Base-by-base conservation (phyloP, 176 grass and related monocot species). In the Eragrostis curvula region DNA sequence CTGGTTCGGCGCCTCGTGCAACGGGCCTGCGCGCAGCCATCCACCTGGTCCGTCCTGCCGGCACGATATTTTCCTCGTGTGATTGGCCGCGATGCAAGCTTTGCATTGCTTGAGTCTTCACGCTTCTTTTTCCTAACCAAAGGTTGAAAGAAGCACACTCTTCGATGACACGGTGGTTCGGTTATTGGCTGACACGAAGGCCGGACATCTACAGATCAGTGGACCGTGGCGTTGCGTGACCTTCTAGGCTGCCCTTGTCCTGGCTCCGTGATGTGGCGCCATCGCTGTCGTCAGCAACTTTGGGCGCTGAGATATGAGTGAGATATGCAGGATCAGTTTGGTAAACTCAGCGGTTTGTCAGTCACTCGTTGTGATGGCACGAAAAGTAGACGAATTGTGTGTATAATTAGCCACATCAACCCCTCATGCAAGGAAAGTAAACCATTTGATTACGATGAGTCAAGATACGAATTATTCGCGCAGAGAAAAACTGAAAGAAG, bases 1-100 rank as follows among this genome's bases (percentile, higher is more conserved):
- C n/a, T n/a, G 81, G 14, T 42, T 57, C 11, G 74, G 57, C 41
- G 86, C 57, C 73, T 79, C 15, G 81, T 43, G 75, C 69, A 27
- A 42, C 6, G 81, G 40, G 8, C 48, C 55, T 5, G 46, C 79
- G 41, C 27, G 52, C 20, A 47, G 48, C 84, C 84, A 46, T 18
- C 48, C 69, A 58, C 39, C 68, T 74, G 74, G 68, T 46, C 58
- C 76, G n/a, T 46, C 5, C 60, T 73, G 30, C n/a, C 23, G n/a
- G 56, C 46, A 10, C 20, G 67, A 79, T 84, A 68, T 81, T 77
- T n/a, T 55, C 55, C 1, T 5, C 5, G 81, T 76, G 61, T 57
- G 63, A 85, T 76, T 70, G 70, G 42, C 61, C 69, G 75, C 60
- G 47, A 41, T 17, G 58, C 43, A 46, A 68, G 81, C 7, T 51